Conservation (phyloP, 2,329 filamentous ascomycete genomes). For the Tothia fuscella region DNA sequence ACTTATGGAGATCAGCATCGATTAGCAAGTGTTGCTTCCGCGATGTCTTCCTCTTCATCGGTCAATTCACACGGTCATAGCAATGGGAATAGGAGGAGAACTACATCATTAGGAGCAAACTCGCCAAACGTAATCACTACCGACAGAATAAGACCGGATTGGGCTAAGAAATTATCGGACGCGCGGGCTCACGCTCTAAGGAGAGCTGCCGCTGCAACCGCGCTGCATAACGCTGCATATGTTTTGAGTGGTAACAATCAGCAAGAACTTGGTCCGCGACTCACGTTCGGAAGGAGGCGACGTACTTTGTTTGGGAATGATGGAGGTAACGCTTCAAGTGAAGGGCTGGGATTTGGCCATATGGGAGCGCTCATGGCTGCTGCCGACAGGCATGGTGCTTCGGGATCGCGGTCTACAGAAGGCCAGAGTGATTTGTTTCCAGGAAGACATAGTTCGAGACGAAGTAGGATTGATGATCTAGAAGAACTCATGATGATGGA, state of each 20-base stretch:
- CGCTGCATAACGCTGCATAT: slow-evolving; percentile 88
- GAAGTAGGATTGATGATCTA: slow-evolving; percentile 67
- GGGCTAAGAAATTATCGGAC: slow-evolving; percentile 77
- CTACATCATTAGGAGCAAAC: slow-evolving; percentile 65
- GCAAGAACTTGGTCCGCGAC: slow-evolving; percentile 35
- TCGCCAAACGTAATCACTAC: slow-evolving; percentile 83
- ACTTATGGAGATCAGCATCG: slow-evolving; percentile 47
- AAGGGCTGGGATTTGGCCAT: slow-evolving; percentile 28
- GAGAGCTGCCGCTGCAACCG: slow-evolving; percentile 83
- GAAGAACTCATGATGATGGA: slow-evolving; percentile 99
- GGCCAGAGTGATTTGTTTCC: slow-evolving; percentile 23
- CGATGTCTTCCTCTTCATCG: slow-evolving; percentile 80
- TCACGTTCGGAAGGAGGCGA: slow-evolving; percentile 34
- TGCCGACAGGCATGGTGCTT: slow-evolving; percentile 16
- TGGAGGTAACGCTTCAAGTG: slow-evolving; percentile 32
- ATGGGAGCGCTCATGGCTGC: slow-evolving; percentile 20
- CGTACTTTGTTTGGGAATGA: slow-evolving; percentile 40
- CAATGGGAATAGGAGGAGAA: slow-evolving; percentile 40
- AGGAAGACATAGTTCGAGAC: slow-evolving; percentile 39
- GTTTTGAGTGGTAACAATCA: slow-evolving; percentile 52
- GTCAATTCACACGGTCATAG: slow-evolving; percentile 46
- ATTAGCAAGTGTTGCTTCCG: slow-evolving; percentile 45
- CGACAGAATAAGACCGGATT: slow-evolving; percentile 84
- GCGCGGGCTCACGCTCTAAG: slow-evolving; percentile 77
- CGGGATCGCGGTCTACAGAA: slow-evolving; percentile 17